Evolutionary conservation across 2,329 filamentous ascomycete species (phyloP).

Genomic region (Alternaria angustiovoidea): DNA sequence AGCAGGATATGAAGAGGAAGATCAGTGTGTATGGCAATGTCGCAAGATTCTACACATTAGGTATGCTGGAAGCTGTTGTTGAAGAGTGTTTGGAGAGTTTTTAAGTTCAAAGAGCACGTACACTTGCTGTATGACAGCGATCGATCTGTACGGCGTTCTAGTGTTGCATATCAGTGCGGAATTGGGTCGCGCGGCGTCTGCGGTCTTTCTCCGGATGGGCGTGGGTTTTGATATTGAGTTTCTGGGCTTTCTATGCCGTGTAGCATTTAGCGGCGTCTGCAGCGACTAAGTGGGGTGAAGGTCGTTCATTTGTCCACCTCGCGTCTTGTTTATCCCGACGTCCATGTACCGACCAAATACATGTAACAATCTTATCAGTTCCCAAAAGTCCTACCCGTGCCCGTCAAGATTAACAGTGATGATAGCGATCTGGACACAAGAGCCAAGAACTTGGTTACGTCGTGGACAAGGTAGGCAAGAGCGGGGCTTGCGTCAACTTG

Average conservation of each 20-base stretch:
- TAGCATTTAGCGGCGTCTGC: constrained; percentile 6
- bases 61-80: constrained; percentile 81
- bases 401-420: neutral
- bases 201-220: neutral
- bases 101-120: constrained; percentile 36
- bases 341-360: constrained; percentile 1
- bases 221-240: constrained; percentile 4
- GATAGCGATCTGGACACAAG: neutral
- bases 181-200: neutral
- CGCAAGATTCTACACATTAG: constrained; percentile 78
- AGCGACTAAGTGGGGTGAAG: constrained; percentile 15
- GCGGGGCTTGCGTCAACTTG: constrained; percentile 16
- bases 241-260: neutral
- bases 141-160: constrained; percentile 2
- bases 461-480: neutral
- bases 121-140: neutral
- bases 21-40: constrained; percentile 77
- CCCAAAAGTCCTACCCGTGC: neutral
- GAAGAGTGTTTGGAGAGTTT: constrained; percentile 65
- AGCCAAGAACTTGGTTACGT: neutral
- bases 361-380: neutral
- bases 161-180: neutral
- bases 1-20: constrained; percentile 69
- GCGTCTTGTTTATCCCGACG: constrained; percentile 16
- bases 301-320: neutral